Evolutionary conservation across 345 rosid species (phyloP).

Genomic region (Brassica incana): DNA sequence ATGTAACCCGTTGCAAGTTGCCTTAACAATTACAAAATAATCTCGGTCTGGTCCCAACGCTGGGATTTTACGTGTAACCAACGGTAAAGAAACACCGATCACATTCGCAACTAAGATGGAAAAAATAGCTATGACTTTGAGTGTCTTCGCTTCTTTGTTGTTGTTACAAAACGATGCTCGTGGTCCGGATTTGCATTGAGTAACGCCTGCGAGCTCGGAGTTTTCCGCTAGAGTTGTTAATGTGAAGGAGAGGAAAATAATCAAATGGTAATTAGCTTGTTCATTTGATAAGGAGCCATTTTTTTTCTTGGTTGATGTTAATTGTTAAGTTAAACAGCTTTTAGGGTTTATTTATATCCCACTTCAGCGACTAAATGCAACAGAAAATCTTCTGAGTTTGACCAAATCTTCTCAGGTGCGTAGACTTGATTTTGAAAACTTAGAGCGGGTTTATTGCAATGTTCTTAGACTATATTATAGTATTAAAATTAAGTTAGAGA

Average conservation of each 20-base stretch:
- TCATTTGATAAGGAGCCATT: constrained; percentile 8
- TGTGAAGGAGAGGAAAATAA: constrained; percentile 18
- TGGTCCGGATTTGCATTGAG: constrained; percentile 16
- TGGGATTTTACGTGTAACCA: constrained; percentile 20
- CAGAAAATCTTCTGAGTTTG: not conserved
- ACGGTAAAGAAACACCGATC: constrained; percentile 45
- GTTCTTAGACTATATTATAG: too few species aligned
- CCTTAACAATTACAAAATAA: constrained; percentile 17
- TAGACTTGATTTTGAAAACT: too few species aligned
- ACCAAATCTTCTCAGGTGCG: not conserved
- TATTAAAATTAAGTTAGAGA: too few species aligned
- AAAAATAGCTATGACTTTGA: constrained; percentile 39
- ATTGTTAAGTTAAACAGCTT: not conserved
- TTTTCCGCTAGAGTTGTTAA: constrained; percentile 8
- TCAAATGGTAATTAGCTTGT: constrained; percentile 3
- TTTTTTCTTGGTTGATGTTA: not conserved
- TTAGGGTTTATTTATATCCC: constrained; percentile 7
- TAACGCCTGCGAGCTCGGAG: not conserved
- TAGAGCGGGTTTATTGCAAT: too few species aligned
- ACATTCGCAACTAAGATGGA: constrained; percentile 41
- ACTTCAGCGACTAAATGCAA: constrained; percentile 23
- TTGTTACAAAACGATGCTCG: constrained; percentile 25
- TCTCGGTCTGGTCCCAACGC: constrained; percentile 31
- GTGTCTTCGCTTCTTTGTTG: constrained; percentile 28
- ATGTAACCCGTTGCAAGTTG: constrained; percentile 46